These are phyloP conservation scores for Bolboschoenus planiculmis DNA, from an alignment of 176 grass and related monocot species.

Conservation along the genomic window DNA sequence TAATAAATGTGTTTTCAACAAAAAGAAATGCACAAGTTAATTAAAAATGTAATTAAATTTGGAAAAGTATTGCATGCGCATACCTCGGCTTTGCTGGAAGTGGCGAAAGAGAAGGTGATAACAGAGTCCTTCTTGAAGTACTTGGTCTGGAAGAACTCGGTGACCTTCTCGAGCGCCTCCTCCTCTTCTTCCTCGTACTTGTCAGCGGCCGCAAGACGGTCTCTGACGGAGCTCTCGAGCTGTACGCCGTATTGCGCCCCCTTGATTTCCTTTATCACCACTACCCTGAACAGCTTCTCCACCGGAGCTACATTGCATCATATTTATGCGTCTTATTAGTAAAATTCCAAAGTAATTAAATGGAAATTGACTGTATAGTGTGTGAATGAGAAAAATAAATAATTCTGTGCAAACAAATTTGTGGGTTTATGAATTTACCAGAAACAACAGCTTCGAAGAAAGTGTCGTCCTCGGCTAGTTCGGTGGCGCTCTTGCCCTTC, in stretches of 20 bases:
- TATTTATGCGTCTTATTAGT: background rate
- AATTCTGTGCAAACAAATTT: background rate
- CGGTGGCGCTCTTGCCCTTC: constrained; percentile 39
- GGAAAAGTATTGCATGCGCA: background rate
- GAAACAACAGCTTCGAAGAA: constrained; percentile 58
- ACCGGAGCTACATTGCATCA: constrained; percentile 38
- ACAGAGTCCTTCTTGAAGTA: constrained; percentile 62
- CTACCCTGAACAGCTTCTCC: constrained; percentile 57
- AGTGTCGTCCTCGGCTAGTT: constrained; percentile 38
- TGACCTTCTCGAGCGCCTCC: constrained; percentile 55
- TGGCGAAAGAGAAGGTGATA: constrained; percentile 51
- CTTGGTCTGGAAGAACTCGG: constrained; percentile 65
- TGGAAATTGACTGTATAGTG: background rate
- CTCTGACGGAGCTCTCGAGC: constrained; percentile 74
- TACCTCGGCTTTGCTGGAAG: constrained; percentile 11
- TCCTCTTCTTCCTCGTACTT: constrained; percentile 73
- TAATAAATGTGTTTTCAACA: background rate
- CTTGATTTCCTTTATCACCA: constrained; percentile 95
- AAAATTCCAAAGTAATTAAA: background rate
- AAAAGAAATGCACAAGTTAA: background rate
- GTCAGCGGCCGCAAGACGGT: constrained; percentile 46
- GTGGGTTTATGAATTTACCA: constrained; percentile 25
- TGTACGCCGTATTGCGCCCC: constrained; percentile 85
- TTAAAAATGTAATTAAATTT: background rate
- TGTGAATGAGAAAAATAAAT: background rate